These are phyloP conservation scores for Microdochium bolleyi DNA, from an alignment of 2,329 filamentous ascomycete species.

Conservation along the genomic window DNA sequence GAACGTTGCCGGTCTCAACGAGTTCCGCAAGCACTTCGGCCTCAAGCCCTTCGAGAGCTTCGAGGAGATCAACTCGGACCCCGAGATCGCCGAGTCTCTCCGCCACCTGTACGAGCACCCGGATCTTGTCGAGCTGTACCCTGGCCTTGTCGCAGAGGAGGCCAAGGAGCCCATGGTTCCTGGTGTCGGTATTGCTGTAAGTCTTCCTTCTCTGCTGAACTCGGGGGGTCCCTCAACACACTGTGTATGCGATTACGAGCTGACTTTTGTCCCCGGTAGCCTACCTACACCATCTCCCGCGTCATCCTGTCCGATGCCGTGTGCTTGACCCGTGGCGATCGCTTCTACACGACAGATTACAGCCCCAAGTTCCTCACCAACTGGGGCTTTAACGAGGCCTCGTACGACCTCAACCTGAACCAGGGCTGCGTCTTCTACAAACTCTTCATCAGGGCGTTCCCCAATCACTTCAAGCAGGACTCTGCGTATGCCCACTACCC, in stretches of 20 bases:
- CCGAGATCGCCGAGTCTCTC: constrained; percentile 57
- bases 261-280: constrained; percentile 18
- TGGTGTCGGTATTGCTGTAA: constrained; percentile 60
- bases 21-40: constrained; percentile 77
- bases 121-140: constrained; percentile 74
- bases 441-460: constrained; percentile 71
- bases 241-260: constrained; percentile 1
- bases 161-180: constrained; percentile 66
- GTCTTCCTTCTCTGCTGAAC: constrained; percentile 1
- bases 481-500: constrained; percentile 78
- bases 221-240: background rate
- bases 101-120: constrained; percentile 67
- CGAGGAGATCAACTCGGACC: constrained; percentile 77
- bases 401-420: constrained; percentile 66
- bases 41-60: constrained; percentile 70
- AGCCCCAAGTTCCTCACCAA: constrained; percentile 68
- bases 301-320: constrained; percentile 74
- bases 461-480: constrained; percentile 68
- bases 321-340: constrained; percentile 68
- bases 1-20: constrained; percentile 73
- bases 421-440: constrained; percentile 84
- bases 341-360: constrained; percentile 75
- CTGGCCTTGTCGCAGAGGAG: constrained; percentile 69
- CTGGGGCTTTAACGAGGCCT: constrained; percentile 72
- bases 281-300: constrained; percentile 68